Evolutionary conservation across 2,329 filamentous ascomycete genomes (phyloP).

Genomic region (Botrytis paeoniae): DNA sequence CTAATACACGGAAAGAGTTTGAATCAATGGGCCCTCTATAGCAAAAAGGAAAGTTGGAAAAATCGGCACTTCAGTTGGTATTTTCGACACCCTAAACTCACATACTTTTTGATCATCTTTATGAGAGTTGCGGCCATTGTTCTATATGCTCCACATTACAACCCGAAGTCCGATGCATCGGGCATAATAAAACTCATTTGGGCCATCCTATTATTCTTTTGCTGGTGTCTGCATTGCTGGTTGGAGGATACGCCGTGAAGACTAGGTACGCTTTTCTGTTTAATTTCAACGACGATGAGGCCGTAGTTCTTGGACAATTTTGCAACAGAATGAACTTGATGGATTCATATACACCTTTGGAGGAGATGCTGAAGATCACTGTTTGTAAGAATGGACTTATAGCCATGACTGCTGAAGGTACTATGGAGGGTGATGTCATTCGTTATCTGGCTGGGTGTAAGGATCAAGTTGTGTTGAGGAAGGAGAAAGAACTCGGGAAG

Average conservation of each 20-base stretch:
- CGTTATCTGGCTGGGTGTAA: neutral
- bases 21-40: neutral
- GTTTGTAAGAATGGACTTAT: neutral
- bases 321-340: neutral
- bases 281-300: neutral
- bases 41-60: neutral
- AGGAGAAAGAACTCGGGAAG: neutral
- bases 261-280: neutral
- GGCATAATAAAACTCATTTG: no score
- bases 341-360: neutral
- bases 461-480: neutral
- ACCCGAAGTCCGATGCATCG: neutral
- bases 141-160: neutral
- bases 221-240: neutral
- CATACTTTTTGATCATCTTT: neutral
- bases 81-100: neutral
- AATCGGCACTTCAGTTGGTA: neutral
- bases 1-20: neutral
- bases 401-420: neutral
- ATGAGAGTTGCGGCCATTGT: neutral
- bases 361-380: neutral
- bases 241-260: neutral
- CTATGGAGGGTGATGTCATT: neutral
- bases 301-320: neutral
- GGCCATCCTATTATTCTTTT: no score